phyloP scores from a whole-genome alignment of 208 protist genomes.

The Wallacemonas collosoma region DNA sequence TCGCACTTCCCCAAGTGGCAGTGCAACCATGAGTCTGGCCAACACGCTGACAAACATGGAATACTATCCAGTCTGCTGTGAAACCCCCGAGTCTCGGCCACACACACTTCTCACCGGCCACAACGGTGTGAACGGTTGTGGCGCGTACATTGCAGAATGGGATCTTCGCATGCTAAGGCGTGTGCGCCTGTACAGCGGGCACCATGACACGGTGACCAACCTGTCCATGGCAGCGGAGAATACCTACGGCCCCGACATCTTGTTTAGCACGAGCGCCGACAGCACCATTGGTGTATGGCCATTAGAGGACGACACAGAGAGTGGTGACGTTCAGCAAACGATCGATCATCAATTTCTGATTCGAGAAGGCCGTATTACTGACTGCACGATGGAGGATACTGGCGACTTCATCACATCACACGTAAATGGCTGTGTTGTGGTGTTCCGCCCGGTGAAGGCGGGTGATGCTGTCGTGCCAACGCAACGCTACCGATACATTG shows the following conservation, averaged over 20 bases:
- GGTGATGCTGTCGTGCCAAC: constrained; percentile 31
- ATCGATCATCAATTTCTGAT: constrained; percentile 31
- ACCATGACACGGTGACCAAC: constrained; percentile 47
- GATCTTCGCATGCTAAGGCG: constrained; percentile 63
- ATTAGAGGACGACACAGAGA: constrained; percentile 23
- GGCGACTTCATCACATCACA: constrained; percentile 51
- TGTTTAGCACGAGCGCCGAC: constrained; percentile 65
- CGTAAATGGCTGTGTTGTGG: constrained; percentile 41
- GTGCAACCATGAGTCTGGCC: constrained; percentile 39
- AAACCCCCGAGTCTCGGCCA: constrained; percentile 29
- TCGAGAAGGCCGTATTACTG: constrained; percentile 56
- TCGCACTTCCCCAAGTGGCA: constrained; percentile 34
- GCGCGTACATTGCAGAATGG: constrained; percentile 67
- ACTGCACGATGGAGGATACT: constrained; percentile 45
- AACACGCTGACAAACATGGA: constrained; percentile 59
- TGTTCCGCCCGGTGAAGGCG: constrained; percentile 44
- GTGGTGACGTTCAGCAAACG: constrained; percentile 35
- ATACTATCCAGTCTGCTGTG: constrained; percentile 67
- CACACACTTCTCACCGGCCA: constrained; percentile 66
- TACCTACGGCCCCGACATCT: constrained; percentile 34
- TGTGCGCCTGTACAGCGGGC: constrained; percentile 48
- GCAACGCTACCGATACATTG: constrained; percentile 57
- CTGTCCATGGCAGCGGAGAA: constrained; percentile 32
- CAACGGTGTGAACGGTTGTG: constrained; percentile 69
- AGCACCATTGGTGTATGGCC: constrained; percentile 52